These are phyloP conservation scores for Penicillium glabrum DNA, from an alignment of 2,329 filamentous ascomycete genomes.

Conservation along the genomic window DNA sequence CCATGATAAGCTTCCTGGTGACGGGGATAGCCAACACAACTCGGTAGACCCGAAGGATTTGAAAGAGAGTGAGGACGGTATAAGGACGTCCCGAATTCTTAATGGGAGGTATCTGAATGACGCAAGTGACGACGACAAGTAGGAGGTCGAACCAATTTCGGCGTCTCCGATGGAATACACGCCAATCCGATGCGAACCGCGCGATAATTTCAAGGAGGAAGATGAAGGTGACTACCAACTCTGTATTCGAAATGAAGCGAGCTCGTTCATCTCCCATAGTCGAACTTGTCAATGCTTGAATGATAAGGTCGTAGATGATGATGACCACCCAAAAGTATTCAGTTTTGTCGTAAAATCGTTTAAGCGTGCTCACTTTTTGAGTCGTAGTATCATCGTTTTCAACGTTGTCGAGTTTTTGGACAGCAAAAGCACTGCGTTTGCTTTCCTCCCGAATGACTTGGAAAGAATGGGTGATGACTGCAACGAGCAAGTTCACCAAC, in stretches of 20 bases:
- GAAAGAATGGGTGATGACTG: slow-evolving; percentile 97
- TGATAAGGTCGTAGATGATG: slow-evolving; percentile 77
- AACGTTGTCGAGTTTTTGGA: slow-evolving; percentile 60
- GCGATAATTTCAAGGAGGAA: slow-evolving; percentile 80
- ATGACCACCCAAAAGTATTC: slow-evolving; percentile 74
- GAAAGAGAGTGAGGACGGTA: slow-evolving; percentile 87
- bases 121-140: slow-evolving; percentile 75
- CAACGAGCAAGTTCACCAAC: slow-evolving; percentile 91
- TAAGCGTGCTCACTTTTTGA: slow-evolving; percentile 52
- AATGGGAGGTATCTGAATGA: slow-evolving; percentile 84
- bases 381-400: slow-evolving; percentile 38
- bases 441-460: slow-evolving; percentile 98
- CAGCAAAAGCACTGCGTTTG: slow-evolving; percentile 88
- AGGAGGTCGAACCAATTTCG: slow-evolving; percentile 78
- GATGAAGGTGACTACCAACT: slow-evolving; percentile 73
- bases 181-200: slow-evolving; percentile 76
- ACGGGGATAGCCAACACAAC: slow-evolving; percentile 86
- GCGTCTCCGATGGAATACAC: slow-evolving; percentile 70
- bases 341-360: slow-evolving; percentile 72
- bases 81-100: slow-evolving; percentile 70
- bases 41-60: slow-evolving; percentile 88
- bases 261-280: slow-evolving; percentile 65
- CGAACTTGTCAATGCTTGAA: slow-evolving; percentile 74
- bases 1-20: slow-evolving; percentile 77
- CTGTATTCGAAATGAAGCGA: slow-evolving; percentile 68